phyloP scores from a whole-genome alignment of 2,329 filamentous ascomycete species.

The Bertia moriformis region DNA sequence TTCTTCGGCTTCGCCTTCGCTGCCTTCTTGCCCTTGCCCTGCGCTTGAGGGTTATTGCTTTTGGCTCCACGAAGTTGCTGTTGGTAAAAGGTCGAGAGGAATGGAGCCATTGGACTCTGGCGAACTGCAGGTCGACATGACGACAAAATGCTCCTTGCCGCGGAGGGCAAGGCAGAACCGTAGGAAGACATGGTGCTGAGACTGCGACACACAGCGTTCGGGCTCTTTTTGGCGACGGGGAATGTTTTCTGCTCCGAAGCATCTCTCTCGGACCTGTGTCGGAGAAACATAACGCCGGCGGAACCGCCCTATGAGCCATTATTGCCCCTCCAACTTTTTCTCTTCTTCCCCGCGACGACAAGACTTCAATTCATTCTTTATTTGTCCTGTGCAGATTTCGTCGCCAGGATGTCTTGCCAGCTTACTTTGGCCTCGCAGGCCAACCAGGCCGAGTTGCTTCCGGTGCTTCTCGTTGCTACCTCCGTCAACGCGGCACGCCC shows the following conservation, averaged over 20 bases:
- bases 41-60: slow-evolving; percentile 17
- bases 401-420: slow-evolving; percentile 13
- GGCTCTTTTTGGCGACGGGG: neutral
- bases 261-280: slow-evolving; percentile 5
- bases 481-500: slow-evolving; percentile 20
- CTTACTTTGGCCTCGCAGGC: slow-evolving; percentile 6
- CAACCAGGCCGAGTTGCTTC: slow-evolving; percentile 21
- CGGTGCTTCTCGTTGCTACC: slow-evolving; percentile 20
- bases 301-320: neutral
- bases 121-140: slow-evolving; percentile 15
- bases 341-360: too few species aligned
- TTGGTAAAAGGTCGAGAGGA: neutral
- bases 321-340: neutral
- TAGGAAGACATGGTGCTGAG: slow-evolving; percentile 15
- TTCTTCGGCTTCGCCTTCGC: slow-evolving; percentile 47
- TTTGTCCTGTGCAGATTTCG: neutral
- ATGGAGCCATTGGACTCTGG: slow-evolving; percentile 6
- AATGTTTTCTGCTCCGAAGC: slow-evolving; percentile 15
- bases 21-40: slow-evolving; percentile 32
- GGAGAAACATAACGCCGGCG: slow-evolving; percentile 15
- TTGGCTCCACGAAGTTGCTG: slow-evolving; percentile 19
- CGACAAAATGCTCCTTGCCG: slow-evolving; percentile 15
- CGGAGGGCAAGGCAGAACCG: slow-evolving; percentile 15
- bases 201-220: neutral
- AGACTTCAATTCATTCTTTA: too few species aligned